Evolutionary conservation across 2,329 filamentous ascomycete species (phyloP).

Genomic region (Thielaviopsis punctulata): DNA sequence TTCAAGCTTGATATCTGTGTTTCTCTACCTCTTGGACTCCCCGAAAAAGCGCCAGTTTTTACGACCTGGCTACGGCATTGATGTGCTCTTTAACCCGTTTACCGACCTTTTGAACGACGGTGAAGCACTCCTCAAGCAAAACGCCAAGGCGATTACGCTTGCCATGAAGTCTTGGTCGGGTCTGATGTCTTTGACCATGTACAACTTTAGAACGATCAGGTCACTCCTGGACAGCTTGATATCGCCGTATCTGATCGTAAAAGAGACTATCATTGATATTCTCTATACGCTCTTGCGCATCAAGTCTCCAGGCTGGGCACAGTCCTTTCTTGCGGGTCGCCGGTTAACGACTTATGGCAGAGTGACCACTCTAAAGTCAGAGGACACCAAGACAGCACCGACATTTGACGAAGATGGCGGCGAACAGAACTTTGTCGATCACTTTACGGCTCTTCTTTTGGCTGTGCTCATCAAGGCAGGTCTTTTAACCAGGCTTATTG

Average conservation of each 20-base stretch:
- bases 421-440: slow-evolving; percentile 75
- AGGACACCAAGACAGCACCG: slow-evolving; percentile 29
- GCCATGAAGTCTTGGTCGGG: slow-evolving; percentile 90
- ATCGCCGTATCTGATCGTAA: slow-evolving; percentile 35
- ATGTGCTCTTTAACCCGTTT: slow-evolving; percentile 78
- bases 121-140: slow-evolving; percentile 56
- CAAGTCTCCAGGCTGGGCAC: slow-evolving; percentile 87
- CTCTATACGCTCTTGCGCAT: slow-evolving; percentile 69
- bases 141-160: slow-evolving; percentile 79
- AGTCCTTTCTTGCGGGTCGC: slow-evolving; percentile 82
- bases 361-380: slow-evolving; percentile 64
- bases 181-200: slow-evolving; percentile 72
- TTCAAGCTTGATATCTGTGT: slow-evolving; percentile 72
- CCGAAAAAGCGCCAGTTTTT: slow-evolving; percentile 67
- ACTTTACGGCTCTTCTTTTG: slow-evolving; percentile 80
- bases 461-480: slow-evolving; percentile 73
- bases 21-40: slow-evolving; percentile 75
- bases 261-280: slow-evolving; percentile 73
- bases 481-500: slow-evolving; percentile 43
- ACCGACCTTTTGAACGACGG: slow-evolving; percentile 59
- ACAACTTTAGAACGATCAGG: slow-evolving; percentile 66
- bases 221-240: slow-evolving; percentile 56
- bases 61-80: slow-evolving; percentile 76
- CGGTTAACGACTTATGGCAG: slow-evolving; percentile 92
- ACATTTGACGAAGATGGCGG: slow-evolving; percentile 47